These are phyloP conservation scores for Agaricus blazei DNA, from an alignment of 768 basidiomycete genomes.

Conservation along the genomic window DNA sequence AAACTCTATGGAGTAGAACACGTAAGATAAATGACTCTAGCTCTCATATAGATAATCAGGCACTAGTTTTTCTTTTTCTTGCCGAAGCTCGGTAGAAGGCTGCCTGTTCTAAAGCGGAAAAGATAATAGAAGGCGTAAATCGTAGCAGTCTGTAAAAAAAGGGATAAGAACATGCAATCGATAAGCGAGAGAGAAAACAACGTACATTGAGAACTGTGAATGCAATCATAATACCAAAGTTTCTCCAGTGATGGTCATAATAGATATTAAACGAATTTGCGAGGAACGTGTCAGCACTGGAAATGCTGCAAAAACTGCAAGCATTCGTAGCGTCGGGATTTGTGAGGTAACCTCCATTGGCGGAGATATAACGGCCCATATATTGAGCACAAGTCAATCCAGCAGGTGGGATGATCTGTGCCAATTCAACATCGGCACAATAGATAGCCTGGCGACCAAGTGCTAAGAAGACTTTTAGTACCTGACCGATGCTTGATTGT, in stretches of 20 bases:
- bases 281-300: slow-evolving; percentile 59
- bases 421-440: slow-evolving; percentile 51
- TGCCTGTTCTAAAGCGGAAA: slow-evolving; percentile 40
- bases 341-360: slow-evolving; percentile 50
- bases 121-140: slow-evolving; percentile 44
- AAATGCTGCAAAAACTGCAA: slow-evolving; percentile 56
- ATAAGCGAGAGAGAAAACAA: slow-evolving; percentile 8
- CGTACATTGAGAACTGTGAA: slow-evolving; percentile 48
- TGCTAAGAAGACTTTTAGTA: slow-evolving; percentile 18
- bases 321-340: slow-evolving; percentile 47
- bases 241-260: slow-evolving; percentile 49
- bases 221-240: slow-evolving; percentile 47
- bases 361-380: slow-evolving; percentile 41
- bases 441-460: slow-evolving; percentile 36
- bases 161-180: neutral
- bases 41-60: neutral
- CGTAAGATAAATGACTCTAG: neutral
- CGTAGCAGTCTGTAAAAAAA: slow-evolving; percentile 25
- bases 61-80: slow-evolving; percentile 16
- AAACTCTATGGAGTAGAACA: too few species aligned
- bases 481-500: too few species aligned
- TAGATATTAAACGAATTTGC: slow-evolving; percentile 45
- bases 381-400: slow-evolving; percentile 51
- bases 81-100: slow-evolving; percentile 20
- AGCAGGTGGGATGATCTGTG: slow-evolving; percentile 45